Evolutionary conservation across 148 eudicot genomes (phyloP).

Genomic region (Fallopia convolvulus): DNA sequence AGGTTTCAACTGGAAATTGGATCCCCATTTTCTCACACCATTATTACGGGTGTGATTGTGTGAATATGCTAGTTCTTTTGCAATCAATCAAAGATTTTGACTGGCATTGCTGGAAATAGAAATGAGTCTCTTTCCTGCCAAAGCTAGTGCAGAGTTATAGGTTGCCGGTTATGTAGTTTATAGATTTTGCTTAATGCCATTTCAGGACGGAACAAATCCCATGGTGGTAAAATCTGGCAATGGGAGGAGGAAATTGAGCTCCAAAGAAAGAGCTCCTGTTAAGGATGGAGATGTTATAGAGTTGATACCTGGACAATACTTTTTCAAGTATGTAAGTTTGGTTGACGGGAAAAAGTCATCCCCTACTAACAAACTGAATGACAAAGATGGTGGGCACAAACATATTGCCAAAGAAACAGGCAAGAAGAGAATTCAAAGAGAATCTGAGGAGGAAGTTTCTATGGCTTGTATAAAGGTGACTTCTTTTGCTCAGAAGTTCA

Average conservation of each 20-base stretch:
- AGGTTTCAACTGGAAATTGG: too few species aligned
- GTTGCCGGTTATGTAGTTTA: neutral
- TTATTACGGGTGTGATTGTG: too few species aligned
- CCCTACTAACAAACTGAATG: slow-evolving; percentile 19
- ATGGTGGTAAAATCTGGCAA: slow-evolving; percentile 46
- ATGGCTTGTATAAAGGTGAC: slow-evolving; percentile 26
- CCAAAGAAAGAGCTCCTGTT: slow-evolving; percentile 41
- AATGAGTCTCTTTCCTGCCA: neutral
- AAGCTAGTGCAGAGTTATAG: neutral
- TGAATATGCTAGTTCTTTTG: too few species aligned
- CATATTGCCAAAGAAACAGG: slow-evolving; percentile 14
- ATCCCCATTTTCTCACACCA: too few species aligned
- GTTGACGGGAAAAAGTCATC: slow-evolving; percentile 19
- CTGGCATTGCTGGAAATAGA: neutral
- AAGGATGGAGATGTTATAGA: slow-evolving; percentile 70
- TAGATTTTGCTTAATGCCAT: slow-evolving; percentile 16
- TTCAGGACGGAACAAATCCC: slow-evolving; percentile 86
- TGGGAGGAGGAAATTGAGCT: slow-evolving; percentile 52
- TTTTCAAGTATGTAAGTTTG: slow-evolving; percentile 46
- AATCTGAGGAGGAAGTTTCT: slow-evolving; percentile 38
- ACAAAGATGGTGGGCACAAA: slow-evolving; percentile 14
- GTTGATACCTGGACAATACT: slow-evolving; percentile 79
- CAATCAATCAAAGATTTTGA: neutral
- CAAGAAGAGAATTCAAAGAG: slow-evolving; percentile 40
- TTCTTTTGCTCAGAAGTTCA: slow-evolving; percentile 9